Evolutionary conservation across 495 filamentous ascomycete species (phyloP).

Genomic region (Xylaria longipes): DNA sequence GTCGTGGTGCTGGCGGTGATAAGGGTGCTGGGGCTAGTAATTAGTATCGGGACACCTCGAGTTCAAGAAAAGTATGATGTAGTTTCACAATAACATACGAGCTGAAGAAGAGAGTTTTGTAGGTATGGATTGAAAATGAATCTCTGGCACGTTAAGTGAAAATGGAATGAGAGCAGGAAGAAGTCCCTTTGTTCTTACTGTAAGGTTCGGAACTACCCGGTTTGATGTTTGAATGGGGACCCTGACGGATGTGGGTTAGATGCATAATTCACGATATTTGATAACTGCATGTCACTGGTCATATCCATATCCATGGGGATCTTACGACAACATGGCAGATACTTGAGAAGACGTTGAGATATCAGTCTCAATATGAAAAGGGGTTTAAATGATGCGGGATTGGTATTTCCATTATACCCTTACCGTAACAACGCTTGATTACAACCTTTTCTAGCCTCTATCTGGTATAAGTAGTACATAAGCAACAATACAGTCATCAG

Average conservation of each 20-base stretch:
- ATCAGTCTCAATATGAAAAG: background rate
- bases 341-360: background rate
- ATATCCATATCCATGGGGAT: background rate
- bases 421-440: background rate
- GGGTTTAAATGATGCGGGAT: background rate
- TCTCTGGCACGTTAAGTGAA: background rate
- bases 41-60: background rate
- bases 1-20: background rate
- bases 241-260: background rate
- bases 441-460: background rate
- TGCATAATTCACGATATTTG: background rate
- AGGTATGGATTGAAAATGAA: background rate
- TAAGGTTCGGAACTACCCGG: background rate
- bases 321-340: background rate
- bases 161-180: background rate
- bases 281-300: background rate
- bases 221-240: background rate
- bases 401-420: background rate
- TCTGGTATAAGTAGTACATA: slow-evolving; percentile 16
- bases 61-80: background rate
- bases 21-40: background rate
- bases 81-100: background rate
- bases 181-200: background rate
- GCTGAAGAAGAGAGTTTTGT: background rate
- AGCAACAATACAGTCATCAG: slow-evolving; percentile 8